phyloP scores from a whole-genome alignment of 768 basidiomycete genomes.

The Mycena floridula region DNA sequence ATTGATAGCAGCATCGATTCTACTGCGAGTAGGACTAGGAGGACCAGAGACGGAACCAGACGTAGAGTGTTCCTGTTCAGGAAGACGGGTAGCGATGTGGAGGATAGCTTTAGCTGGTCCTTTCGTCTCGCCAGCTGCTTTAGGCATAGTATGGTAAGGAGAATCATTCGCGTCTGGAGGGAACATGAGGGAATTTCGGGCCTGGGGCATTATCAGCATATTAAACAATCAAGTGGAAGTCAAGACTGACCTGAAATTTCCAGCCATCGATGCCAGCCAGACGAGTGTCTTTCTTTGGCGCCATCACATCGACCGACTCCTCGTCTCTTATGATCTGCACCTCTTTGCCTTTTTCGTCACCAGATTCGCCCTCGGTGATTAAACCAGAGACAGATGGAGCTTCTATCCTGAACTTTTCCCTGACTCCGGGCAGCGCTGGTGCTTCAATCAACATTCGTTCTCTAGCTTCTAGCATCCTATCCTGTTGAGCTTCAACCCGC shows the following conservation, averaged over 20 bases:
- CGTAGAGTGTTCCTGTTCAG: conserved; percentile 55
- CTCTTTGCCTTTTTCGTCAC: conserved; percentile 20
- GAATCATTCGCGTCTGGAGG: conserved; percentile 84
- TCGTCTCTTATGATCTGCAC: conserved; percentile 10
- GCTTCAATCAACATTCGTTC: conserved; percentile 71
- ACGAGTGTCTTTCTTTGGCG: conserved; percentile 68
- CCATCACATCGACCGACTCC: conserved; percentile 61
- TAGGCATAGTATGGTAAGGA: conserved; percentile 52
- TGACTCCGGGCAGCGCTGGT: conserved; percentile 52
- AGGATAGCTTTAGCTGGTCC: conserved; percentile 60
- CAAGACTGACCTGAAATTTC: conserved; percentile 64
- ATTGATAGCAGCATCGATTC: conserved; percentile 87
- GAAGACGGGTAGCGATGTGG: conserved; percentile 77
- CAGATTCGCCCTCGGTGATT: conserved; percentile 31
- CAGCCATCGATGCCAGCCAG: conserved; percentile 72
- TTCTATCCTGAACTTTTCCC: conserved; percentile 63
- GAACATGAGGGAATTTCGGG: conserved; percentile 95
- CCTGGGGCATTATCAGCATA: conserved; percentile 35
- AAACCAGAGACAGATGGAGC: conserved; percentile 49
- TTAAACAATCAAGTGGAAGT: not conserved
- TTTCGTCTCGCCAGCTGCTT: conserved; percentile 18
- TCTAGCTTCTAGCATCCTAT: conserved; percentile 59
- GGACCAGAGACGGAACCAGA: conserved; percentile 49
- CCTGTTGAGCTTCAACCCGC: conserved; percentile 63
- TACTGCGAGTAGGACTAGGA: conserved; percentile 85